phyloP scores from a whole-genome alignment of 345 rosid species.

The Psidium friedrichsthalianum region DNA sequence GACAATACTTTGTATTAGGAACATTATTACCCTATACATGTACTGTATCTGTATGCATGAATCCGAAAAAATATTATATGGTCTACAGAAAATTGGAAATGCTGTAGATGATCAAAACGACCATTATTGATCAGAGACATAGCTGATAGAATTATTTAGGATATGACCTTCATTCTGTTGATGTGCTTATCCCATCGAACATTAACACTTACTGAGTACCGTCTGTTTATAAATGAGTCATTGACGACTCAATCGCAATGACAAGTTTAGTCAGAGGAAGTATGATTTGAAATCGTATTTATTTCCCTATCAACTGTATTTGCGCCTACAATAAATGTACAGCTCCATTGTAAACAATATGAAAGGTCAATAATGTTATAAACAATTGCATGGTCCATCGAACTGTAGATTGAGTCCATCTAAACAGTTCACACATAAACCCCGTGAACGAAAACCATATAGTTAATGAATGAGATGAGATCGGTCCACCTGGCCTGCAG shows the following conservation, averaged over 20 bases:
- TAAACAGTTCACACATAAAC: background rate
- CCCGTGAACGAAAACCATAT: background rate
- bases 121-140: background rate
- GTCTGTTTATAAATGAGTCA: too few relatives aligned
- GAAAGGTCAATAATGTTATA: too few relatives aligned
- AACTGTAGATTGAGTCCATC: background rate
- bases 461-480: background rate
- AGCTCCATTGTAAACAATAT: too few relatives aligned
- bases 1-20: slow-evolving; percentile 49
- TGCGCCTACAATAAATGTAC: too few relatives aligned
- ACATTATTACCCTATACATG: background rate
- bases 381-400: background rate
- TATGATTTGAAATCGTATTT: too few relatives aligned
- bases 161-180: background rate
- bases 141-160: background rate
- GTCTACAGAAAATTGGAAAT: too few relatives aligned
- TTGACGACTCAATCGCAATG: too few relatives aligned
- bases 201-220: background rate
- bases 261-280: too few relatives aligned
- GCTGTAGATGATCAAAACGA: background rate
- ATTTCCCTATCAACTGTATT: too few relatives aligned
- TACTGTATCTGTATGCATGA: too few relatives aligned
- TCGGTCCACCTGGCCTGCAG: background rate
- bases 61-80: too few relatives aligned
- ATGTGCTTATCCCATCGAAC: background rate